A percentile compares a stretch with the other conserved stretches of the same genome.
phyloP scores from a whole-genome alignment of 179 eudicot species.

The Actinidia chinensis region DNA sequence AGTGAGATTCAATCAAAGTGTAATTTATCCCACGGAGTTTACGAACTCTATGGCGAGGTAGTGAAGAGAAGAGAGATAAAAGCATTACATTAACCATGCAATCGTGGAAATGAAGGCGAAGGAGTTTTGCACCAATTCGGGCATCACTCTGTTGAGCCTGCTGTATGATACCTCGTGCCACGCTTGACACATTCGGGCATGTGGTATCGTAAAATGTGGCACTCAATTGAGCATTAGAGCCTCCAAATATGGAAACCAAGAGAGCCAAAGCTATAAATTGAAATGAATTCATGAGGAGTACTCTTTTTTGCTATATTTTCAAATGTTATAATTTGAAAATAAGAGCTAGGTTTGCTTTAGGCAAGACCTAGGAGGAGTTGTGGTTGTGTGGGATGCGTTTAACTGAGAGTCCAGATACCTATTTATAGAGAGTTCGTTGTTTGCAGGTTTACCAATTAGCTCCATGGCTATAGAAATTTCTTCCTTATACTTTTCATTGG shows the following conservation, averaged over 20 bases:
- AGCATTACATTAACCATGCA: constrained; percentile 21
- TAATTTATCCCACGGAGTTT: background rate
- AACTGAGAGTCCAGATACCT: background rate
- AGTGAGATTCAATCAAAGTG: too few species aligned
- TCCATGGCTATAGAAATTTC: background rate
- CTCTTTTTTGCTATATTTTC: background rate
- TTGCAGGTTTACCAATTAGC: background rate
- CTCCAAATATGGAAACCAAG: constrained; percentile 2
- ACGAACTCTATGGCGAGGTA: background rate
- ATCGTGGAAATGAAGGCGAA: constrained; percentile 24
- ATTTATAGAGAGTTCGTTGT: background rate
- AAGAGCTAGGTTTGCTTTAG: background rate
- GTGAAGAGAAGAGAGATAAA: background rate
- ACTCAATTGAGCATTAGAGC: constrained; percentile 18
- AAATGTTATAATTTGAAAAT: background rate
- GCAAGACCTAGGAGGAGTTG: background rate
- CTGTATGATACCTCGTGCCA: background rate
- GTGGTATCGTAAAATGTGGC: constrained; percentile 15
- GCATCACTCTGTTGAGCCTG: constrained; percentile 2
- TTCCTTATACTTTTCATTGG: background rate
- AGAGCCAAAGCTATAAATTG: background rate
- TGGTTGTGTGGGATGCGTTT: background rate
- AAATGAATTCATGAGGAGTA: constrained; percentile 3
- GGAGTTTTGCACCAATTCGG: constrained; percentile 18
- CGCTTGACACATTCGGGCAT: constrained; percentile 15